Conservation (phyloP, 139 green algal genomes). For the Chlorella vulgaris region DNA sequence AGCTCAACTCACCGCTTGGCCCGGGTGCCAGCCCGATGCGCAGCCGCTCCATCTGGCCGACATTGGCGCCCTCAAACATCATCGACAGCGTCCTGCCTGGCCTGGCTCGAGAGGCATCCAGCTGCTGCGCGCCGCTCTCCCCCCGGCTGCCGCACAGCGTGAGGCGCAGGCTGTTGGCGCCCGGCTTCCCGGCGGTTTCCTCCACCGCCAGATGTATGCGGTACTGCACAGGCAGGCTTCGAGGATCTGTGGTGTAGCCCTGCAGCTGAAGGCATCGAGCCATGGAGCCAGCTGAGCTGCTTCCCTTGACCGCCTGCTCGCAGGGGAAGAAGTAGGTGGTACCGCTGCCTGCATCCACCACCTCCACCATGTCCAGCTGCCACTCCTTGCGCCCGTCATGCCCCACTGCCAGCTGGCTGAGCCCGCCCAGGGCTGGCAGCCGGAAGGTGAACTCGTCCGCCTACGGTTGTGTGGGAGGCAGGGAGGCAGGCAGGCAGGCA, state of each 20-base stretch:
- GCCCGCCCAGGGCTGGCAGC: conserved; percentile 1
- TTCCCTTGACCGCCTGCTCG: conserved; percentile 14
- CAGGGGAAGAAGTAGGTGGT: conserved; percentile 33
- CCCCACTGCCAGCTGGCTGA: conserved; percentile 45
- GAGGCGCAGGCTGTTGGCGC: conserved; percentile 13
- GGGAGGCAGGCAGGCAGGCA: background rate
- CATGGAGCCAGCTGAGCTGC: conserved; percentile 2
- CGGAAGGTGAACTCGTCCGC: conserved; percentile 25
- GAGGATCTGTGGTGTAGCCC: conserved; percentile 25
- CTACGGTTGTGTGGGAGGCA: too few relatives aligned
- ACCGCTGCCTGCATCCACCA: background rate
- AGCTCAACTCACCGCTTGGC: background rate
- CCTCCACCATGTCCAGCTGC: conserved; percentile 28
- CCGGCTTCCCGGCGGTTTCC: background rate
- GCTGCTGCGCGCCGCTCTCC: conserved; percentile 1
- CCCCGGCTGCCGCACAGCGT: conserved; percentile 6
- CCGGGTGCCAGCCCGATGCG: conserved; percentile 16
- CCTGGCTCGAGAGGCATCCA: conserved; percentile 3
- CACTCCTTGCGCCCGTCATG: conserved; percentile 38
- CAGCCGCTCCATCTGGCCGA: conserved; percentile 18
- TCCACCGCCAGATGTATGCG: background rate
- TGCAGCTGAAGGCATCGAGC: conserved; percentile 12
- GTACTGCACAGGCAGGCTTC: conserved; percentile 25
- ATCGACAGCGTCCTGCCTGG: background rate
- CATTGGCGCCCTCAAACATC: conserved; percentile 11